Evolutionary conservation across 768 basidiomycete species (phyloP).

Genomic region (Ephemerocybe angulata): DNA sequence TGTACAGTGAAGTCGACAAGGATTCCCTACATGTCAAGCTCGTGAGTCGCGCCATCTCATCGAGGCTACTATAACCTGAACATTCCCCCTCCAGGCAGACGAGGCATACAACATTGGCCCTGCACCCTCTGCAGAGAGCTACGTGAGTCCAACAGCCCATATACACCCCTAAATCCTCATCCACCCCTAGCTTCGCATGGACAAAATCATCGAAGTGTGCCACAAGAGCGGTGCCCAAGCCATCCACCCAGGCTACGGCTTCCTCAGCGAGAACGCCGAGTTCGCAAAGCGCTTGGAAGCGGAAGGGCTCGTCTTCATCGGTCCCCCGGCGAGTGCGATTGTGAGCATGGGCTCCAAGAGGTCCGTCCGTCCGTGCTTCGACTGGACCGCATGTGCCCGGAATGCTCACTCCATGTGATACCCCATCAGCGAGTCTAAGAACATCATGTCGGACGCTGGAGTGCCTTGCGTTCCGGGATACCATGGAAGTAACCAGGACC

Average conservation of each 20-base stretch:
- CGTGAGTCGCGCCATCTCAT: constrained; percentile 35
- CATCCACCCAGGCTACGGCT: constrained; percentile 92
- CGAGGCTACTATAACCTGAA: background rate
- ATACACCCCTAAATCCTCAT: constrained; percentile 1
- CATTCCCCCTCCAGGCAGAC: constrained; percentile 50
- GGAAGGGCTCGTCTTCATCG: constrained; percentile 86
- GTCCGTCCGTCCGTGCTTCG: too few relatives aligned
- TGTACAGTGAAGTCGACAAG: constrained; percentile 85
- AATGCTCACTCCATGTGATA: background rate
- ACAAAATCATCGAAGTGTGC: constrained; percentile 86
- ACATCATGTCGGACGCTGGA: constrained; percentile 85
- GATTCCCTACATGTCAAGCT: constrained; percentile 79
- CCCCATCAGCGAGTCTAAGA: constrained; percentile 80
- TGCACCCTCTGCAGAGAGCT: constrained; percentile 84
- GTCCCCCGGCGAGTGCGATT: constrained; percentile 85
- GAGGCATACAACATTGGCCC: constrained; percentile 93
- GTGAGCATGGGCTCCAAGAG: constrained; percentile 95
- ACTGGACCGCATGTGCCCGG: background rate
- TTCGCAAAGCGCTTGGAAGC: constrained; percentile 74
- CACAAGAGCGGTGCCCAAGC: constrained; percentile 85
- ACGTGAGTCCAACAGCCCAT: constrained; percentile 51
- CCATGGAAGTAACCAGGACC: constrained; percentile 80
- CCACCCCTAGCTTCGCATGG: constrained; percentile 63
- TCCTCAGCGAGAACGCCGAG: constrained; percentile 85
- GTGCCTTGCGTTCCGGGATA: constrained; percentile 96